Base-by-base conservation (phyloP, 2,329 filamentous ascomycete species). In the Camillea tinctor region DNA sequence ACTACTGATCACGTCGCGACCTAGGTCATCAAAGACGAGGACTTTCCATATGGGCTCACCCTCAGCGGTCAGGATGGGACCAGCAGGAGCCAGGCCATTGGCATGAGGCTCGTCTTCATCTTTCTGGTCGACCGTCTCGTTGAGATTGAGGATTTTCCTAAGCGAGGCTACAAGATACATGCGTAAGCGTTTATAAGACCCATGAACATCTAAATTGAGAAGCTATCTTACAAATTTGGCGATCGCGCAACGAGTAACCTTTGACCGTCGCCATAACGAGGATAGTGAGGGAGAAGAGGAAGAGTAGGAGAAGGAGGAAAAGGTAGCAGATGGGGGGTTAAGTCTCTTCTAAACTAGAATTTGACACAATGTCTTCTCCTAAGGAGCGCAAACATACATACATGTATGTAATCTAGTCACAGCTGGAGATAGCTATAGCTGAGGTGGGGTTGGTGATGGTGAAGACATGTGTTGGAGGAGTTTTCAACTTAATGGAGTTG, bases 31-130 rank as follows among this genome's bases (percentile, higher is more conserved):
- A 73, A 99, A 98, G 9, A 99, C 92, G 56, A 99, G 81, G 6
- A 98, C 91, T 76, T 98, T 98, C 94, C 94, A 98, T 79, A 97
- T 93, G 0, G 94, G 93, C 71, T 96, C 92, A 64, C 93, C 93
- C 69, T 96, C 89, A 52, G 91, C 84, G 68, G 93, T 93, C 63
- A 97, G 80, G 56, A 97, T 90, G 17, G 92, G 89, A n/a, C 88
- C 88, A 44, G 88, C 84, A 21, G 89, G 85, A 57, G 88, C 83
- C 58, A 89, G 79, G 55, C 87, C 88, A 71, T 88, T 88, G 58
- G 84, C 80, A 52, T 84, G 79, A 48, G 82, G 74, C 60, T 93
- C 90, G 61, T 91, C 84, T 54, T 84, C 79, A 59, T 85, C 81
- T 67, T 84, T 83, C 60, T 83, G 74, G 66, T 85, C 72, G 79